A percentile compares a stretch with the other conserved stretches of the same genome.
Evolutionary conservation across 2,329 filamentous ascomycete genomes (phyloP).

Genomic region (Helotiales sp.): DNA sequence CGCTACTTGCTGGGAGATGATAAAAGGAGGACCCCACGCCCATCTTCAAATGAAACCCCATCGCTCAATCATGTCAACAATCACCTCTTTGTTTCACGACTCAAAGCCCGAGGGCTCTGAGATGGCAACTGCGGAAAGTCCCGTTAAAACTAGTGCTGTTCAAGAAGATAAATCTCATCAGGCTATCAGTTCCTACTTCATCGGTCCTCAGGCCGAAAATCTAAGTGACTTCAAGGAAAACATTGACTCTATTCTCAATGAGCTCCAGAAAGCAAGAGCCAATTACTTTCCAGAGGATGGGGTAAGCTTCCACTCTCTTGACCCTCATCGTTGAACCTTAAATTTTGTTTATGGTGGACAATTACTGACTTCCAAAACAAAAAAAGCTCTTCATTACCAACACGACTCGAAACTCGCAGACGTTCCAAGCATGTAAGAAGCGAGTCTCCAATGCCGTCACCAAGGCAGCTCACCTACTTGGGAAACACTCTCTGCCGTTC

Average conservation of each 20-base stretch:
- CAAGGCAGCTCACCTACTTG: constrained; percentile 10
- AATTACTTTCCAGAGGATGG: constrained; percentile 12
- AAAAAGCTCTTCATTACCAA: constrained; percentile 6
- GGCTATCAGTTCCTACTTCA: constrained; percentile 15
- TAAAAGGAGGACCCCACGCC: background rate
- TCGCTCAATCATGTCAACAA: background rate
- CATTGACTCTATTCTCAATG: constrained; percentile 10
- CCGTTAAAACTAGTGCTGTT: background rate
- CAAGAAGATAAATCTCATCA: constrained; percentile 12
- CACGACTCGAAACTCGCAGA: background rate
- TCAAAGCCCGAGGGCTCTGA: background rate
- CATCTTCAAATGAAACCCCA: background rate
- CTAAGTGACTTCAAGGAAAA: constrained; percentile 6
- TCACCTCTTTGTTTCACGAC: background rate
- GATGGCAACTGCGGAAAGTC: background rate
- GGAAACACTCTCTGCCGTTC: constrained; percentile 12
- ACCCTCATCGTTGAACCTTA: too few species aligned
- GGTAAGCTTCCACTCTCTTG: constrained; percentile 3
- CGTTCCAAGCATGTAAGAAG: constrained; percentile 7
- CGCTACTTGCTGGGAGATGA: background rate
- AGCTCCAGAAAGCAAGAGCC: constrained; percentile 6
- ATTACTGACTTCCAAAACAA: background rate
- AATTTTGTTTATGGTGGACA: too few species aligned
- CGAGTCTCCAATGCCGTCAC: constrained; percentile 10
- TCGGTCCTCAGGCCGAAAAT: constrained; percentile 15